Percentiles rank a stretch among this genome's conserved stretches.
Evolutionary conservation across 345 rosid species (phyloP).

Genomic region (Euphorbia pulcherrima): DNA sequence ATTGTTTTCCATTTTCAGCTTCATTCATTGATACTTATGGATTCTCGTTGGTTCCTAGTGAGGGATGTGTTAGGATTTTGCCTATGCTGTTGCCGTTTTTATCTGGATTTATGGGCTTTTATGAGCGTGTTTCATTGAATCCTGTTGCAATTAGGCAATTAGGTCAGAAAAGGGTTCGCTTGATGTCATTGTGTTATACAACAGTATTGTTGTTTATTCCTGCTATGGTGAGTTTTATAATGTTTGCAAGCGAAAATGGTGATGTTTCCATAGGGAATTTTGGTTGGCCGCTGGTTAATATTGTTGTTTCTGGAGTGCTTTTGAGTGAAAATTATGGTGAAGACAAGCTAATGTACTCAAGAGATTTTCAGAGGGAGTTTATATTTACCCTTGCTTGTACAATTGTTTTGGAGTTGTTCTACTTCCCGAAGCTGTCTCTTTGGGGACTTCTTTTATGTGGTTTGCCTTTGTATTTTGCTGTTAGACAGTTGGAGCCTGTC

Average conservation of each 20-base stretch:
- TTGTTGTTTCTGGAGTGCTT: constrained; percentile 82
- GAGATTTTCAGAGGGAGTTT: constrained; percentile 66
- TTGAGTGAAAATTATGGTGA: constrained; percentile 70
- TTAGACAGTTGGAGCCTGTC: constrained; percentile 60
- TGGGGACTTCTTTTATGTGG: constrained; percentile 79
- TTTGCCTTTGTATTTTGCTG: constrained; percentile 59
- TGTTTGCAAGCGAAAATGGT: constrained; percentile 42
- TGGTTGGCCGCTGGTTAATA: constrained; percentile 88
- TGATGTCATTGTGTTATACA: constrained; percentile 62
- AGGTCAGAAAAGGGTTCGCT: constrained; percentile 61
- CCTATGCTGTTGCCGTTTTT: constrained; percentile 81
- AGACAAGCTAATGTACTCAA: constrained; percentile 50
- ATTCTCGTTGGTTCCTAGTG: constrained; percentile 43
- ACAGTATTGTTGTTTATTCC: constrained; percentile 66
- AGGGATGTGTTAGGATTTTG: constrained; percentile 66
- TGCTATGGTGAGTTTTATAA: constrained; percentile 54
- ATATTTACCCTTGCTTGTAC: constrained; percentile 70
- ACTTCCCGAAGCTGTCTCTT: constrained; percentile 77
- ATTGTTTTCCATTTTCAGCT: constrained; percentile 68
- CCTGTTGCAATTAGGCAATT: constrained; percentile 56
- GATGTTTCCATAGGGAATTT: constrained; percentile 52
- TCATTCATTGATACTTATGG: constrained; percentile 38
- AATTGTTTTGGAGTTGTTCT: constrained; percentile 68
- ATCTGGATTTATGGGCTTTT: constrained; percentile 81
- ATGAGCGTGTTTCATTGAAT: constrained; percentile 71